These are phyloP conservation scores for Solanum hybrid DNA, from an alignment of 305 asterid species.

Conservation along the genomic window DNA sequence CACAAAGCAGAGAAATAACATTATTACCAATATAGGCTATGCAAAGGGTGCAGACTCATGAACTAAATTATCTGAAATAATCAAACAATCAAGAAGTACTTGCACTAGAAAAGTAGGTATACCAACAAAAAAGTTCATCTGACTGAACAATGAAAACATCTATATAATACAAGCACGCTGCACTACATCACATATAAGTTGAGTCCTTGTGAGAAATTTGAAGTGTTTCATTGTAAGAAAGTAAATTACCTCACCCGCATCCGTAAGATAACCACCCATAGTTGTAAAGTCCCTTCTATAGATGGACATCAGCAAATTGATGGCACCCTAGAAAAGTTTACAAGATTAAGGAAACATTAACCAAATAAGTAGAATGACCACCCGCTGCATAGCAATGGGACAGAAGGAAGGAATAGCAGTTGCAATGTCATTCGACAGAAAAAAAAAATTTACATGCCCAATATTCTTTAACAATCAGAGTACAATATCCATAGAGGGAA, in stretches of 20 bases:
- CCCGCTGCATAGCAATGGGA: background rate
- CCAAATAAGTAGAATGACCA: background rate
- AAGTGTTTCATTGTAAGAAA: constrained; percentile 5
- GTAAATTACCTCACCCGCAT: constrained; percentile 92
- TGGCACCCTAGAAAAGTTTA: constrained; percentile 69
- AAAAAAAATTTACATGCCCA: background rate
- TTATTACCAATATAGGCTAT: background rate
- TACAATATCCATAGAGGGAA: background rate
- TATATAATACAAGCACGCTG: background rate
- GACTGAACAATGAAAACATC: background rate
- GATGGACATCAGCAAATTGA: constrained; percentile 76
- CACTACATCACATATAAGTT: background rate
- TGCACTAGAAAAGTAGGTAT: background rate
- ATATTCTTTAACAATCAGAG: background rate
- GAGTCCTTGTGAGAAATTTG: background rate
- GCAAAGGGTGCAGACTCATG: background rate
- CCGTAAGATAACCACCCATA: constrained; percentile 98
- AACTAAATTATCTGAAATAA: background rate
- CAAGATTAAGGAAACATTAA: background rate
- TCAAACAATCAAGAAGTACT: background rate
- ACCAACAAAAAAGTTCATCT: background rate
- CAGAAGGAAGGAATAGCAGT: background rate
- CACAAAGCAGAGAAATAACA: background rate
- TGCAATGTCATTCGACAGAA: constrained; percentile 4
- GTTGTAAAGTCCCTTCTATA: constrained; percentile 85